Evolutionary conservation across 257 asterid genomes (phyloP).

Genomic region (Lycium barbarum): DNA sequence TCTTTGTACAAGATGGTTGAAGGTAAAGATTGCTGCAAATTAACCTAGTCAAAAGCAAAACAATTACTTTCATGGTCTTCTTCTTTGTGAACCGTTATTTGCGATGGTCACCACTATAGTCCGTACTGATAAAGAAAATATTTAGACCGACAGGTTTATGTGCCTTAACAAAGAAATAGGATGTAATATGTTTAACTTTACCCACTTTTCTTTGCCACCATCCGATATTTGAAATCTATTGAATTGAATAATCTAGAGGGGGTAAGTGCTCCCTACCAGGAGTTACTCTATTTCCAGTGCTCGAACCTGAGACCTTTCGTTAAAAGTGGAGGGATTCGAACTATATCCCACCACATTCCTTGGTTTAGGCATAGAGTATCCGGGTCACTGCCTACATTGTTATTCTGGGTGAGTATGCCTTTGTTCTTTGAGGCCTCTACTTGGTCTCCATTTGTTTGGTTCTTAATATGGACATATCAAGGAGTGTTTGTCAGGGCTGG

Average conservation of each 20-base stretch:
- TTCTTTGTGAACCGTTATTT: constrained; percentile 29
- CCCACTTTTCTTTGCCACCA: not conserved
- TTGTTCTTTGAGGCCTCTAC: constrained; percentile 6
- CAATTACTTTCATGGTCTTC: constrained; percentile 17
- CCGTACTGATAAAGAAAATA: not conserved
- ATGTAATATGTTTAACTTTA: not conserved
- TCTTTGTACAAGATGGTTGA: constrained; percentile 82
- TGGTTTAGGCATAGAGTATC: not conserved
- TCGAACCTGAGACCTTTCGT: not conserved
- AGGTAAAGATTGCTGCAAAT: constrained; percentile 52
- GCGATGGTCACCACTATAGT: not conserved
- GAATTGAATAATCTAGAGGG: not conserved
- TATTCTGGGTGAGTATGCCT: not conserved
- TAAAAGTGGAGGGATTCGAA: not conserved
- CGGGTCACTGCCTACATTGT: not conserved
- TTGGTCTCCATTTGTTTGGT: not conserved
- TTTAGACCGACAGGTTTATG: not conserved
- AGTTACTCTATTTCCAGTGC: not conserved
- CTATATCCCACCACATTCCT: not conserved
- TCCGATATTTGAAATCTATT: not conserved
- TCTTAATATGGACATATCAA: not conserved
- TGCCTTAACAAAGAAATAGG: not conserved
- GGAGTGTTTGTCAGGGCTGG: not conserved
- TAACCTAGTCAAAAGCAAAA: not conserved
- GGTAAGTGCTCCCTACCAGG: not conserved